Conservation (phyloP, 106 monocot genomes). For the Allium cepa region DNA sequence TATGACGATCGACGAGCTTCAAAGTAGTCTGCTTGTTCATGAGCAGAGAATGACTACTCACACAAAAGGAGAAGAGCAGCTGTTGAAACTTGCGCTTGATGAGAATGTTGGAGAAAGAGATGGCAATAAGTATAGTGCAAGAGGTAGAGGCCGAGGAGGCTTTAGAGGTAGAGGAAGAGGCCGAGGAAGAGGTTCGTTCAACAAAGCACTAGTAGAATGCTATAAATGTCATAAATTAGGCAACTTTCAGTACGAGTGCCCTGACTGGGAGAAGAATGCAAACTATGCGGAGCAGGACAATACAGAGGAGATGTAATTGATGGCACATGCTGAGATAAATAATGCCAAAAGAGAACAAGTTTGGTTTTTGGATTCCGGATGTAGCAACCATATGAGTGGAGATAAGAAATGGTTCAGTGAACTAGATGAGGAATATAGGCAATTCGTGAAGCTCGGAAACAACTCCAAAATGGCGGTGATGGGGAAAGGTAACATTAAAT, state of each 20-base stretch:
- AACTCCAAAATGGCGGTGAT: background rate
- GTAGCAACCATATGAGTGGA: slow-evolving; percentile 1
- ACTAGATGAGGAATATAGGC: background rate
- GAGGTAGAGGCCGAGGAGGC: background rate
- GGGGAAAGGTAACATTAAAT: background rate
- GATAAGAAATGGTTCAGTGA: slow-evolving; percentile 1
- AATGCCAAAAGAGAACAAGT: background rate
- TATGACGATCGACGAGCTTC: background rate
- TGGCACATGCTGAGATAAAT: background rate
- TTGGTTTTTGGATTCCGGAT: slow-evolving; percentile 1
- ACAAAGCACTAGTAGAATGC: background rate
- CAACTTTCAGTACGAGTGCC: background rate
- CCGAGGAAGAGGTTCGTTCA: background rate
- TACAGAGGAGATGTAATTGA: background rate
- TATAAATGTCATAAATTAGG: slow-evolving; percentile 4
- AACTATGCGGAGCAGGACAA: background rate
- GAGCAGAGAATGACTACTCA: background rate
- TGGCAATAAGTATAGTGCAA: background rate
- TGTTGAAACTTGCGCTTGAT: background rate
- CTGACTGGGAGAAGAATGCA: background rate
- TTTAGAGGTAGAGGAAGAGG: slow-evolving; percentile 4
- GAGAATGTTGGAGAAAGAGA: background rate
- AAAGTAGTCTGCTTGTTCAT: background rate
- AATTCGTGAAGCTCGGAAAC: background rate
- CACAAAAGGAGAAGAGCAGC: background rate